These are phyloP conservation scores for Claviceps monticola DNA, from an alignment of 2,329 filamentous ascomycete genomes.

Conservation along the genomic window DNA sequence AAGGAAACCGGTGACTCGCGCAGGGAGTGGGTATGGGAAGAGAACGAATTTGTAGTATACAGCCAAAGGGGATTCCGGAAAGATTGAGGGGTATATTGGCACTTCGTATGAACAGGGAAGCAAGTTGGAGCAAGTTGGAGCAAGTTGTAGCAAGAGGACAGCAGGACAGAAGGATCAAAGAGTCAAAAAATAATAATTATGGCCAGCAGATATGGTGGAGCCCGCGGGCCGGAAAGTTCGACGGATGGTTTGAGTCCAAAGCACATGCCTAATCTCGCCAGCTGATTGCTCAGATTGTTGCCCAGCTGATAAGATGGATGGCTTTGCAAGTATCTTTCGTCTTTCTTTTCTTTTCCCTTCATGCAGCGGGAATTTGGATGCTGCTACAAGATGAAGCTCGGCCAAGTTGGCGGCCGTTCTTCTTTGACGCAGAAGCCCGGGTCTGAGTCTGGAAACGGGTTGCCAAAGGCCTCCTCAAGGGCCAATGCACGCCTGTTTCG, in stretches of 20 bases:
- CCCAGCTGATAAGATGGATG: no score
- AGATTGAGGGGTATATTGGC: neutral
- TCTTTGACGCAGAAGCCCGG: no score
- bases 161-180: neutral
- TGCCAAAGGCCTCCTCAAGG: neutral
- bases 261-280: conserved; percentile 4
- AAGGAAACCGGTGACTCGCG: neutral
- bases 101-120: neutral
- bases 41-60: neutral
- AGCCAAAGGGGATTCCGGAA: neutral
- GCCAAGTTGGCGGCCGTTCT: neutral
- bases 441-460: no score
- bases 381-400: neutral
- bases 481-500: no score
- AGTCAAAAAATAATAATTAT: neutral
- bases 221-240: conserved; percentile 1
- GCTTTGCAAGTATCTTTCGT: no score
- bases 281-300: neutral
- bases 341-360: no score
- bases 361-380: no score
- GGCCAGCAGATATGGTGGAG: conserved; percentile 3
- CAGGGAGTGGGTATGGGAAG: neutral
- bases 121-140: neutral
- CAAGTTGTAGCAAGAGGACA: neutral
- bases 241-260: neutral